Percentiles rank a stretch among this genome's conserved stretches.
These are phyloP conservation scores for Diutina catenulata DNA, from an alignment of 1,139 yeast genomes.

Conservation along the genomic window DNA sequence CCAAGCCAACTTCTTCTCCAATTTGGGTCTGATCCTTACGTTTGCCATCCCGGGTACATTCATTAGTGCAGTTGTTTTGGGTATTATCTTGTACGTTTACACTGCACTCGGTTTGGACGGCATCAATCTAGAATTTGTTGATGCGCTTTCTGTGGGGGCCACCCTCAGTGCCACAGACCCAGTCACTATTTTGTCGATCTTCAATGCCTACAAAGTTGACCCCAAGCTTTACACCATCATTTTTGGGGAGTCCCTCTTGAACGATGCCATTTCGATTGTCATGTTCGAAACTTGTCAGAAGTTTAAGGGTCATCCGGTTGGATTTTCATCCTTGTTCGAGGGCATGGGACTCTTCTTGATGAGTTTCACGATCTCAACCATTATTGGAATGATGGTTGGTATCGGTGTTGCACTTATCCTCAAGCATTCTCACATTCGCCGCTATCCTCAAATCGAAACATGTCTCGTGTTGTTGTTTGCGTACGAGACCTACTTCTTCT, in stretches of 20 bases:
- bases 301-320: conserved; percentile 76
- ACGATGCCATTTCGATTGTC: conserved; percentile 97
- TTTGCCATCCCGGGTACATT: conserved; percentile 98
- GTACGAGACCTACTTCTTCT: conserved; percentile 91
- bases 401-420: conserved; percentile 78
- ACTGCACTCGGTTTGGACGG: conserved; percentile 87
- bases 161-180: conserved; percentile 98
- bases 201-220: conserved; percentile 95
- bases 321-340: conserved; percentile 69
- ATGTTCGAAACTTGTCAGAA: conserved; percentile 98
- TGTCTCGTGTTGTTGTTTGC: conserved; percentile 86
- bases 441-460: conserved; percentile 94
- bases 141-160: conserved; percentile 95
- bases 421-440: conserved; percentile 84
- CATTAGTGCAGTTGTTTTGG: conserved; percentile 80
- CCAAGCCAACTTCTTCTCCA: conserved; percentile 89
- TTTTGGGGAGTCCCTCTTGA: conserved; percentile 88
- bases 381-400: conserved; percentile 84
- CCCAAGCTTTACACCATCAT: conserved; percentile 94
- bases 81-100: conserved; percentile 78
- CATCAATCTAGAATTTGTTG: conserved; percentile 79
- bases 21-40: conserved; percentile 80
- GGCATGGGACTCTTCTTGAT: conserved; percentile 90
- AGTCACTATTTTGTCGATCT: conserved; percentile 89
- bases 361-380: conserved; percentile 87